Percentiles rank a stretch among this genome's conserved stretches.
phyloP scores from a whole-genome alignment of 768 basidiomycete genomes.

The Podaxis rugospora region DNA sequence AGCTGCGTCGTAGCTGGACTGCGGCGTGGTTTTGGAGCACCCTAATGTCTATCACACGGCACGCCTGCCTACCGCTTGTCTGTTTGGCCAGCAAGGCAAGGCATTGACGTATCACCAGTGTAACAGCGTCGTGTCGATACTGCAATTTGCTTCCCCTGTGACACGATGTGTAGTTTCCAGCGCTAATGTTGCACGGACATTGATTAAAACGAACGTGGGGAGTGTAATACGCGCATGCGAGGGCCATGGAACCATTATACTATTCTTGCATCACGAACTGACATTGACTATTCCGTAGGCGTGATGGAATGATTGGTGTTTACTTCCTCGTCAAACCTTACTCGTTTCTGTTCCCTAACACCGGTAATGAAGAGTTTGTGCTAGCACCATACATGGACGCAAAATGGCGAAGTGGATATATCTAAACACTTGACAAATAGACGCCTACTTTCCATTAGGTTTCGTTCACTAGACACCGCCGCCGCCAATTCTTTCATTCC shows the following conservation, averaged over 20 bases:
- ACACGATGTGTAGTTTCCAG: conserved; percentile 81
- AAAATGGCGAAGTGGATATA: conserved; percentile 90
- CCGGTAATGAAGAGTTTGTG: conserved; percentile 83
- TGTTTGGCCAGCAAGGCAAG: conserved; percentile 75
- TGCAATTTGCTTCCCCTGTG: conserved; percentile 91
- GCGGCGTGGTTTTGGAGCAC: conserved; percentile 77
- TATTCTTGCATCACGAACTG: background rate
- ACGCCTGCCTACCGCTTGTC: conserved; percentile 64
- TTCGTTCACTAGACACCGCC: conserved; percentile 59
- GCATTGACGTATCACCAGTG: conserved; percentile 74
- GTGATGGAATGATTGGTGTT: conserved; percentile 83
- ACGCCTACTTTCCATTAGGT: background rate
- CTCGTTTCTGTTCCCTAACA: conserved; percentile 84
- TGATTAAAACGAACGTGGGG: conserved; percentile 66
- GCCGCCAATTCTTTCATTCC: conserved; percentile 81
- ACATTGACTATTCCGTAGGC: conserved; percentile 48
- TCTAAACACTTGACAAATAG: conserved; percentile 26
- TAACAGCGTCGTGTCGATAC: conserved; percentile 73
- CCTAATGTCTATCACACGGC: conserved; percentile 68
- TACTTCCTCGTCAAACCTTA: conserved; percentile 93
- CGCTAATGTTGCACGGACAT: conserved; percentile 86
- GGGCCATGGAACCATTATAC: conserved; percentile 34
- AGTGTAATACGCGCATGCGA: conserved; percentile 95
- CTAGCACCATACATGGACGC: conserved; percentile 89
- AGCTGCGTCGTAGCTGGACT: conserved; percentile 72